Base-by-base conservation (phyloP, 1,284 basidiomycete species). In the Rhodotorula sp. region DNA sequence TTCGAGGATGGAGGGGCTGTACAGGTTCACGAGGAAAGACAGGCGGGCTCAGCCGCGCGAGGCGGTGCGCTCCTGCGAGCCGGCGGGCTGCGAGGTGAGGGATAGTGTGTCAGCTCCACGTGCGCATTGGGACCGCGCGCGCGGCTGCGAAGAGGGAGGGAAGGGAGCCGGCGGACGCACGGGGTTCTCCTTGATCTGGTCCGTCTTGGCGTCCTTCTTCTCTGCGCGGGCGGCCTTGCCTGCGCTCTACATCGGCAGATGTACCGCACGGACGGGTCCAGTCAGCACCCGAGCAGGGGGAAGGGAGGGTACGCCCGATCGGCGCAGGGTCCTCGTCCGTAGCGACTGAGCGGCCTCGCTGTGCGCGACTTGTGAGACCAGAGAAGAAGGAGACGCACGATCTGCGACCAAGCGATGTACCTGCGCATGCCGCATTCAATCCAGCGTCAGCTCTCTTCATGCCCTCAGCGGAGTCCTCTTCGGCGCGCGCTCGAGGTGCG, bases 351-450 rank as follows among this genome's bases (percentile, higher is more conserved):
- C n/a, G n/a, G n/a, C n/a, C n/a, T n/a, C n/a, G n/a, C n/a, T 46
- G 46, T 48, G 21, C 21, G 46, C 46, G 13, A 46, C 46, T 25
- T 48, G 46, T 15, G 27, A 3, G 1, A 29, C n/a, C 21, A 15
- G 3, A 6, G 19, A 21, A 3, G 27, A 1, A n/a, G 27, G 25
- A 25, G 21, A 37, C 58, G n/a, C 53, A 64, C 62, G 7, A 56
- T 64, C 25, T 56, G 62, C 27, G 54, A 55, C 27, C 56, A 56
- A 10, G 17, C 44, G 54, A 64, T 36, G 54, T 64, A 56, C 3
- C 54, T 56, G 53, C 17, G 36, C 32, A 13, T 3, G 21, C 39
- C n/a, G 39, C 25, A n/a, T 2, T 22, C 29, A 10, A 54, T 29
- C 15, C n/a, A 32, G 22, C 27, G 36, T 22, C 29, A 34, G 19